These are phyloP conservation scores for Coccinonectria pachysandricola DNA, from an alignment of 2,329 filamentous ascomycete genomes.

Conservation along the genomic window DNA sequence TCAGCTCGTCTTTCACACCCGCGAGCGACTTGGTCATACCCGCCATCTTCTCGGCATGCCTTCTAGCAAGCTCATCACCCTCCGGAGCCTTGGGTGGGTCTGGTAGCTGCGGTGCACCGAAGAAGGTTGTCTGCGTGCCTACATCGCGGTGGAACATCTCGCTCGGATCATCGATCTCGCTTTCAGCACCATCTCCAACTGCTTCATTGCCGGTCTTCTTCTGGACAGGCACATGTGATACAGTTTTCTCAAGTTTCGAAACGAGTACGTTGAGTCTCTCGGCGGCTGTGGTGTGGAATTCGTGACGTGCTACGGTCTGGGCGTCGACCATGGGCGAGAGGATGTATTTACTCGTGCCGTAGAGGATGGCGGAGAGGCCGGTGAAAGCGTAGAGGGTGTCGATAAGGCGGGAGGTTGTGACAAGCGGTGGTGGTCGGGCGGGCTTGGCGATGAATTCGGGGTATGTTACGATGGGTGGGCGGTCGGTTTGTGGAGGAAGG, in stretches of 20 bases:
- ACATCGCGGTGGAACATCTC: conserved; percentile 76
- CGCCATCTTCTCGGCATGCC: conserved; percentile 32
- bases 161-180: conserved; percentile 52
- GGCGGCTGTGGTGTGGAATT: conserved; percentile 40
- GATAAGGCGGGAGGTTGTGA: conserved; percentile 49
- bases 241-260: conserved; percentile 42
- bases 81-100: conserved; percentile 3
- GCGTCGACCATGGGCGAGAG: conserved; percentile 50
- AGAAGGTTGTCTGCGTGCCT: conserved; percentile 60
- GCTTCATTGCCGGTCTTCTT: conserved; percentile 11
- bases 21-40: conserved; percentile 33
- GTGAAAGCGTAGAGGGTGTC: conserved; percentile 49
- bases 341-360: conserved; percentile 61
- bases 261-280: conserved; percentile 36
- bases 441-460: conserved; percentile 57
- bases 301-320: conserved; percentile 40
- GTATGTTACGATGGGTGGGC: conserved; percentile 56
- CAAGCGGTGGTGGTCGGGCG: conserved; percentile 45
- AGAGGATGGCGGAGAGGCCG: conserved; percentile 51
- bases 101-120: conserved; percentile 8
- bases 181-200: conserved; percentile 25
- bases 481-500: conserved; percentile 27
- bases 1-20: conserved; percentile 32
- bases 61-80: conserved; percentile 21
- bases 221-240: conserved; percentile 47